A percentile compares a stretch with the other conserved stretches of the same genome.
Evolutionary conservation across 2,329 filamentous ascomycete genomes (phyloP).

Genomic region (Aspergillus viridinutans): DNA sequence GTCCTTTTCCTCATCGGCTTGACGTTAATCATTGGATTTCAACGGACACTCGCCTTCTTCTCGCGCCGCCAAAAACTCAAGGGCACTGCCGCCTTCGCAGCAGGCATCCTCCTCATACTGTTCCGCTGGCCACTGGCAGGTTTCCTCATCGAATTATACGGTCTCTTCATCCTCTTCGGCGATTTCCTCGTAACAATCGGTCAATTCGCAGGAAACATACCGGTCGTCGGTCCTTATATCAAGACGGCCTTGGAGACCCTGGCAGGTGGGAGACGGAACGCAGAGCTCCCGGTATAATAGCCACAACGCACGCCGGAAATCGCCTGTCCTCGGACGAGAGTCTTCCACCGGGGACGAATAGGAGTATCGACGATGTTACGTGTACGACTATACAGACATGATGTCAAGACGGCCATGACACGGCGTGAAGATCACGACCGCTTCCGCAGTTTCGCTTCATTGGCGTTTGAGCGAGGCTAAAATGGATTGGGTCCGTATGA

Average conservation of each 20-base stretch:
- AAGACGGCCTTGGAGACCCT: slow-evolving; percentile 67
- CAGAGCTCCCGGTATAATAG: slow-evolving; percentile 54
- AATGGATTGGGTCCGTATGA: background rate
- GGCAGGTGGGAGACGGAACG: slow-evolving; percentile 66
- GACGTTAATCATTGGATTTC: slow-evolving; percentile 87
- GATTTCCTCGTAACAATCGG: slow-evolving; percentile 94
- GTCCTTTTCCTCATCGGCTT: slow-evolving; percentile 97
- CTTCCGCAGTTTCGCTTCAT: background rate
- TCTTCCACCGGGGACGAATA: background rate
- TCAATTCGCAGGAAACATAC: slow-evolving; percentile 77
- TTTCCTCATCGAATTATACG: slow-evolving; percentile 87
- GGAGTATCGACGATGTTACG: slow-evolving; percentile 1
- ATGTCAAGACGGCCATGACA: background rate
- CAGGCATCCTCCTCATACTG: slow-evolving; percentile 78
- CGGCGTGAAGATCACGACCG: background rate
- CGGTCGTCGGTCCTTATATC: slow-evolving; percentile 82
- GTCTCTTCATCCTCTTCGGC: slow-evolving; percentile 88
- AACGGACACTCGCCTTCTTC: slow-evolving; percentile 93
- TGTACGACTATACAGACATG: slow-evolving; percentile 6
- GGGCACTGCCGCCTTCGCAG: slow-evolving; percentile 82
- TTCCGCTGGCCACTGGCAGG: slow-evolving; percentile 87
- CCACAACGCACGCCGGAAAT: background rate
- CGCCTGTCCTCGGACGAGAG: background rate
- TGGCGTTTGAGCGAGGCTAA: background rate
- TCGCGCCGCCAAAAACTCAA: slow-evolving; percentile 87